phyloP scores from a whole-genome alignment of 2,329 filamentous ascomycete genomes.

The Aureobasidium melanogenum region DNA sequence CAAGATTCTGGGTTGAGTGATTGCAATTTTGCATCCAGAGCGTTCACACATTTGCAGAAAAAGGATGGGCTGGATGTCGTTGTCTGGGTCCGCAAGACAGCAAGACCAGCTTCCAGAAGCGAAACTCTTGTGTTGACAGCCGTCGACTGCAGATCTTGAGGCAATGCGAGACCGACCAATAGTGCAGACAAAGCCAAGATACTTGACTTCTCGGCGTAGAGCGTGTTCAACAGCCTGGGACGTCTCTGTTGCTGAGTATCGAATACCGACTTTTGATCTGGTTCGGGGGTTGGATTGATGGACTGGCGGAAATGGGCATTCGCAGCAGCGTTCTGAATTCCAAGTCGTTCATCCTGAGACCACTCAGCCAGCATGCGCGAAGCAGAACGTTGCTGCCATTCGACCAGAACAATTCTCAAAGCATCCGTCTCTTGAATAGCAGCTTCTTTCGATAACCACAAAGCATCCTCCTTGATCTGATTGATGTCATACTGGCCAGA shows the following conservation, averaged over 20 bases:
- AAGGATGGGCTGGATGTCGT: conserved; percentile 15
- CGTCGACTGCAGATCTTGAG: conserved; percentile 2
- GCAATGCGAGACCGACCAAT: neutral
- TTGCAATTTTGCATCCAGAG: conserved; percentile 24
- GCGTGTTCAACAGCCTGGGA: neutral
- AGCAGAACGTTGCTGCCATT: conserved; percentile 75
- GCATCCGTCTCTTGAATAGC: conserved; percentile 74
- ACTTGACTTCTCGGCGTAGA: neutral
- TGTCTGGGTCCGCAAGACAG: conserved; percentile 1
- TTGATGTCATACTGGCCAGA: conserved; percentile 64
- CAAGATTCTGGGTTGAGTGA: conserved; percentile 35
- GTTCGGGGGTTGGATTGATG: neutral
- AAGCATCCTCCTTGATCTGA: conserved; percentile 71
- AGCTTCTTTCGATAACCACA: conserved; percentile 75
- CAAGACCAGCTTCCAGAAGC: neutral
- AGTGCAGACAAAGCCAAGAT: conserved; percentile 5
- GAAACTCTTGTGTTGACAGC: neutral
- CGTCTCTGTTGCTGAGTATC: conserved; percentile 8
- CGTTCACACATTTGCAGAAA: conserved; percentile 17
- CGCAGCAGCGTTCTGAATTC: conserved; percentile 65
- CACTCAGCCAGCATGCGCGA: conserved; percentile 60
- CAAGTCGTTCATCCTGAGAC: conserved; percentile 68
- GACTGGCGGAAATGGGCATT: conserved; percentile 40
- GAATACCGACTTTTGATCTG: neutral
- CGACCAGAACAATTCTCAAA: conserved; percentile 68